These are phyloP conservation scores for Kwoniella sp. DNA, from an alignment of 768 basidiomycete species.

Conservation along the genomic window DNA sequence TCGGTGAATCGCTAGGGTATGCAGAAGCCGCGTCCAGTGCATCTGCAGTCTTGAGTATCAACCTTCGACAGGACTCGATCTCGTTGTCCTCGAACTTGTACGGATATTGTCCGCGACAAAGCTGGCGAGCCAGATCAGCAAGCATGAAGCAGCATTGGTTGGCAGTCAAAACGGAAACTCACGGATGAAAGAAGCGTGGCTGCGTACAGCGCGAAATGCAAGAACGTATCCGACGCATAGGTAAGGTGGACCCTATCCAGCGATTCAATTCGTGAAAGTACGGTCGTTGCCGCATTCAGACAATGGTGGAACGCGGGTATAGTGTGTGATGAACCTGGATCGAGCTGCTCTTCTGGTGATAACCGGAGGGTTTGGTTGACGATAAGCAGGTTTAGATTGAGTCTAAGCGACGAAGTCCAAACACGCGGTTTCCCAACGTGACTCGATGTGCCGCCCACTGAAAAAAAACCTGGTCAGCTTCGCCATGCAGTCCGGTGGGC, in stretches of 20 bases:
- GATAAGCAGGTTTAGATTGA: slow-evolving; percentile 37
- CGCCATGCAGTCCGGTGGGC: too few relatives aligned
- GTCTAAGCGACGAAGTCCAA: slow-evolving; percentile 33
- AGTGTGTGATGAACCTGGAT: slow-evolving; percentile 25
- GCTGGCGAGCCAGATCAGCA: background rate
- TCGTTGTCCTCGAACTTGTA: slow-evolving; percentile 31
- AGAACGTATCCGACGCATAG: slow-evolving; percentile 35
- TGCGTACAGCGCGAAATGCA: slow-evolving; percentile 41
- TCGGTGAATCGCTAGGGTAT: slow-evolving; percentile 34
- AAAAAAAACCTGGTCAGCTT: background rate
- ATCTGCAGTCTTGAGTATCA: slow-evolving; percentile 35
- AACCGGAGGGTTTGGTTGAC: slow-evolving; percentile 37
- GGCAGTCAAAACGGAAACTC: background rate
- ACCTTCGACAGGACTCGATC: slow-evolving; percentile 30
- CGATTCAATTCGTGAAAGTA: slow-evolving; percentile 27
- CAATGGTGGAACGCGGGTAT: slow-evolving; percentile 38
- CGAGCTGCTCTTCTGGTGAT: slow-evolving; percentile 23
- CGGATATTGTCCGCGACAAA: slow-evolving; percentile 14
- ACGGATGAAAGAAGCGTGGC: slow-evolving; percentile 36
- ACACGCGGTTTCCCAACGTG: slow-evolving; percentile 30
- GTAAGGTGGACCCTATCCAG: slow-evolving; percentile 23
- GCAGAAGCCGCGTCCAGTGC: slow-evolving; percentile 28
- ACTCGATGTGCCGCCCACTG: slow-evolving; percentile 19
- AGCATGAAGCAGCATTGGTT: background rate
- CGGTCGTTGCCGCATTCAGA: slow-evolving; percentile 30